phyloP scores from a whole-genome alignment of 2,329 filamentous ascomycete genomes.

The Xylaria polymorpha region DNA sequence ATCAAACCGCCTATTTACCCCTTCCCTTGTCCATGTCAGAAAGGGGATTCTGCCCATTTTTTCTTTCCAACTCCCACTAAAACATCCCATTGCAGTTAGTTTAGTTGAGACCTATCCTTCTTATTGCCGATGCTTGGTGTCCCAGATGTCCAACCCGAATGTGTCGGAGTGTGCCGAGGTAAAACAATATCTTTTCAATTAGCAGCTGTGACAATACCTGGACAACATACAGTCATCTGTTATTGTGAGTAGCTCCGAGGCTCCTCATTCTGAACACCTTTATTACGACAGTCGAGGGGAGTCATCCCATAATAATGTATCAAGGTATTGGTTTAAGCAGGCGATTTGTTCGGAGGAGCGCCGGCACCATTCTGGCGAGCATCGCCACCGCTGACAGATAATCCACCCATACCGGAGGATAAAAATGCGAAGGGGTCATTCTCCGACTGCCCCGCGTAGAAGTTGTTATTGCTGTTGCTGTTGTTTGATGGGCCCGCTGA shows the following conservation, averaged over 20 bases:
- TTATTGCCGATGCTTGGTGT: slow-evolving; percentile 26
- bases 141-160: slow-evolving; percentile 25
- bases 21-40: slow-evolving; percentile 43
- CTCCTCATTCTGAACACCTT: slow-evolving; percentile 55
- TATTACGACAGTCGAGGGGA: slow-evolving; percentile 42
- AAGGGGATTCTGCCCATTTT: slow-evolving; percentile 45
- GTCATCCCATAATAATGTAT: slow-evolving; percentile 34
- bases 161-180: slow-evolving; percentile 40
- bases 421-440: slow-evolving; percentile 85
- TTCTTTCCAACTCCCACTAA: slow-evolving; percentile 56
- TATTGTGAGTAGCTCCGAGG: slow-evolving; percentile 52
- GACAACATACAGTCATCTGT: slow-evolving; percentile 22
- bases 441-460: slow-evolving; percentile 73
- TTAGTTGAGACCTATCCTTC: slow-evolving; percentile 42
- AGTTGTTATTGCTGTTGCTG: slow-evolving; percentile 64
- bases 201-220: slow-evolving; percentile 46
- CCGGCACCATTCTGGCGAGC: slow-evolving; percentile 71
- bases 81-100: slow-evolving; percentile 50
- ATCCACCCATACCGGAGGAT: slow-evolving; percentile 75
- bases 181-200: slow-evolving; percentile 53
- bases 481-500: slow-evolving; percentile 74
- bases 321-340: slow-evolving; percentile 58
- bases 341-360: slow-evolving; percentile 69
- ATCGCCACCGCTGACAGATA: slow-evolving; percentile 76
- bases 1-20: slow-evolving; percentile 43